phyloP scores from a whole-genome alignment of 441 rosid genomes.

The Bocquillonia castaneifolia region DNA sequence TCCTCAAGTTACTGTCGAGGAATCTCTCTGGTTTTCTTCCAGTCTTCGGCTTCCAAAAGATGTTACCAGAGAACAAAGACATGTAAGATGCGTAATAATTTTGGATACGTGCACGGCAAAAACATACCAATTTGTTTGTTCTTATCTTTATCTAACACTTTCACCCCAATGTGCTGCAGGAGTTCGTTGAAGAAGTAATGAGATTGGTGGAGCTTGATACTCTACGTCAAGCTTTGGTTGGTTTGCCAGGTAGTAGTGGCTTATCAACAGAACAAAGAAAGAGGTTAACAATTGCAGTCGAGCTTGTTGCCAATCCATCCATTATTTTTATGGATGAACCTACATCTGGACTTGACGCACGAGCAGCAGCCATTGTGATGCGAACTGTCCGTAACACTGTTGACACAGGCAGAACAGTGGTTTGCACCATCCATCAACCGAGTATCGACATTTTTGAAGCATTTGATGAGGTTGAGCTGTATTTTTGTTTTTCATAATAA shows the following conservation, averaged over 20 bases:
- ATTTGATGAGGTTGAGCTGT: conserved; percentile 68
- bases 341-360: conserved; percentile 95
- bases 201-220: conserved; percentile 76
- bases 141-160: conserved; percentile 9
- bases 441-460: conserved; percentile 93
- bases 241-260: conserved; percentile 78
- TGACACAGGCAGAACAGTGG: conserved; percentile 93
- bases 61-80: conserved; percentile 55
- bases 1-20: conserved; percentile 91
- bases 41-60: conserved; percentile 83
- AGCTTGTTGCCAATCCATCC: conserved; percentile 94
- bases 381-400: conserved; percentile 93
- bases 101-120: background rate
- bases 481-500: conserved; percentile 11
- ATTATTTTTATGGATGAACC: conserved; percentile 98
- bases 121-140: conserved; percentile 4
- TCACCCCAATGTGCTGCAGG: conserved; percentile 38
- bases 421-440: conserved; percentile 94
- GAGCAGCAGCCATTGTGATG: conserved; percentile 98
- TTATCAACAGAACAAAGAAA: conserved; percentile 94
- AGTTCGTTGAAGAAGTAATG: conserved; percentile 95
- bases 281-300: conserved; percentile 88
- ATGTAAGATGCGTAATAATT: conserved; percentile 35
- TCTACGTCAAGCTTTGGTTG: conserved; percentile 71
- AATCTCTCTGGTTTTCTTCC: conserved; percentile 87